Conservation (phyloP, 345 rosid species). For the Eucalyptus paniculata region DNA sequence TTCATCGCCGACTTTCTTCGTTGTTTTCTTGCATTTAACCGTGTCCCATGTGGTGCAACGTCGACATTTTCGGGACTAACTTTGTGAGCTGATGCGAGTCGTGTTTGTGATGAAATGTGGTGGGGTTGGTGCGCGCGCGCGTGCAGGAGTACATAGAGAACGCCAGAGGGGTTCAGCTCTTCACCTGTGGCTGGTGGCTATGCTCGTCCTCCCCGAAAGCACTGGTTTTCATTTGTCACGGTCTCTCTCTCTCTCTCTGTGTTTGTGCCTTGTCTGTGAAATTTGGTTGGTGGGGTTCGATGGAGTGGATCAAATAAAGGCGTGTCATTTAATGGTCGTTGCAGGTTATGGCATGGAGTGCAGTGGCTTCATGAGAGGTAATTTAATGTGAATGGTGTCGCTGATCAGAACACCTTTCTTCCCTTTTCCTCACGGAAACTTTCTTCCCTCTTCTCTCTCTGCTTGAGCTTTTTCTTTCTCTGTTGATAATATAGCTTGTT, state of each 20-base stretch:
- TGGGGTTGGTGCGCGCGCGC: too few relatives aligned
- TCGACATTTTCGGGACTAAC: neutral
- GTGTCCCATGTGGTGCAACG: neutral
- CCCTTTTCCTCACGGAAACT: neutral
- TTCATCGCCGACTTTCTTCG: neutral
- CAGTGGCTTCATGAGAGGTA: conserved; percentile 95
- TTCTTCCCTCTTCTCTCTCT: neutral
- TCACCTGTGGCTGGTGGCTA: conserved; percentile 88
- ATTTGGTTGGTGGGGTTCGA: neutral
- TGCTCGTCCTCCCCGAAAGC: conserved; percentile 52
- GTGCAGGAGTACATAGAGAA: conserved; percentile 52
- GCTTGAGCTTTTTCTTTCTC: neutral
- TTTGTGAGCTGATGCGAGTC: neutral
- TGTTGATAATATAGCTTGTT: neutral
- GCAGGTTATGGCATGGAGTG: conserved; percentile 99
- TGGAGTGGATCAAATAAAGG: neutral
- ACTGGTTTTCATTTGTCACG: conserved; percentile 92
- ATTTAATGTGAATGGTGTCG: neutral
- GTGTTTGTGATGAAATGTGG: neutral
- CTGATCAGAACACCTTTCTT: neutral
- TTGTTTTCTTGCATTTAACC: neutral
- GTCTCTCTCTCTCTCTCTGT: conserved; percentile 4
- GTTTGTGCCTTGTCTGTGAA: neutral
- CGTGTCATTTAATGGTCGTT: neutral
- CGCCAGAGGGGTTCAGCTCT: conserved; percentile 64